A percentile compares a stretch with the other conserved stretches of the same genome.
phyloP scores from a whole-genome alignment of 805 yeast species.

The Teunomyces barrocoloradensis region DNA sequence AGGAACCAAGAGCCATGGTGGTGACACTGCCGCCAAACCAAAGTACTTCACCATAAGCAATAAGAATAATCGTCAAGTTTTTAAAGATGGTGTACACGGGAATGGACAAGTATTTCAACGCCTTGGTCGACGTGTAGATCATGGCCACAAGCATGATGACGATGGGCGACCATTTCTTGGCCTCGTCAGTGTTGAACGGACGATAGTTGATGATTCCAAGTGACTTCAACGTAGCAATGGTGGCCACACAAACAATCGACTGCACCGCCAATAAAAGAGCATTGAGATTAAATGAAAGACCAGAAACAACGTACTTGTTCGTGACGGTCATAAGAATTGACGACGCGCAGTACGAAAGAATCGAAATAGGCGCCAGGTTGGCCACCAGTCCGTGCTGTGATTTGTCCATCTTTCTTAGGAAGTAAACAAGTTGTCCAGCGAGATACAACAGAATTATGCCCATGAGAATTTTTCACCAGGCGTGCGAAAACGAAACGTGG shows the following conservation, averaged over 20 bases:
- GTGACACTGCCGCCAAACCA: slow-evolving; percentile 96
- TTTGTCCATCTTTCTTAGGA: slow-evolving; percentile 19
- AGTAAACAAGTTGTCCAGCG: slow-evolving; percentile 33
- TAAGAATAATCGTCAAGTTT: slow-evolving; percentile 92
- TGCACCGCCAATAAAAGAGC: slow-evolving; percentile 88
- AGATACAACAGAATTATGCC: slow-evolving; percentile 42
- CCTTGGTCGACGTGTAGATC: slow-evolving; percentile 97
- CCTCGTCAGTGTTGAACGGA: slow-evolving; percentile 80
- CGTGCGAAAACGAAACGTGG: too few relatives aligned
- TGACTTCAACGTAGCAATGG: slow-evolving; percentile 69
- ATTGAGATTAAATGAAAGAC: slow-evolving; percentile 71
- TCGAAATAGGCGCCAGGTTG: slow-evolving; percentile 65
- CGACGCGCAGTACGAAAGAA: slow-evolving; percentile 82
- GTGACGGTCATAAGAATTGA: slow-evolving; percentile 97
- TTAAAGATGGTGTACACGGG: slow-evolving; percentile 98
- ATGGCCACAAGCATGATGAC: slow-evolving; percentile 83
- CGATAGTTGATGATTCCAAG: slow-evolving; percentile 82
- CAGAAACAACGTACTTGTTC: slow-evolving; percentile 88
- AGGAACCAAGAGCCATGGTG: slow-evolving; percentile 84
- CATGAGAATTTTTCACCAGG: slow-evolving; percentile 22
- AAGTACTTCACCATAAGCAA: slow-evolving; percentile 96
- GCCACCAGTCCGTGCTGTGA: slow-evolving; percentile 30
- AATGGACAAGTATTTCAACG: slow-evolving; percentile 83
- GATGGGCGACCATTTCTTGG: slow-evolving; percentile 94
- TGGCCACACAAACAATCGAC: slow-evolving; percentile 74